Percentiles rank a stretch among this genome's conserved stretches.
These are phyloP conservation scores for Cyclocybe cylindracea DNA, from an alignment of 768 basidiomycete species.

Conservation along the genomic window DNA sequence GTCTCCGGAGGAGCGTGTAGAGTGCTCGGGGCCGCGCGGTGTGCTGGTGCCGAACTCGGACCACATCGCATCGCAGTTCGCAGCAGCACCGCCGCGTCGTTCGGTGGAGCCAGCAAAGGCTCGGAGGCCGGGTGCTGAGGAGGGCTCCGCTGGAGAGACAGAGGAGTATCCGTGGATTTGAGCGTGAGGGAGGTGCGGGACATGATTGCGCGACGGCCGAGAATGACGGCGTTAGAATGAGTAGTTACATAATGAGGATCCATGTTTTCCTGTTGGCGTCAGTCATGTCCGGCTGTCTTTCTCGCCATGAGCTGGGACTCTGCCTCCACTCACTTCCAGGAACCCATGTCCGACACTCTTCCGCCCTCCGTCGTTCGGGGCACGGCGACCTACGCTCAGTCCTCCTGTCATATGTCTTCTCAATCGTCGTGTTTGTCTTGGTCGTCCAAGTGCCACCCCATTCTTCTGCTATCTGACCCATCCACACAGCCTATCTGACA, in stretches of 20 bases:
- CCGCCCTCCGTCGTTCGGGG: conserved; percentile 45
- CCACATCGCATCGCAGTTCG: conserved; percentile 40
- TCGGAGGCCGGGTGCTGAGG: background rate
- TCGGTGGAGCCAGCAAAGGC: background rate
- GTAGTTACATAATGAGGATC: conserved; percentile 17
- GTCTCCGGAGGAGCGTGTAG: conserved; percentile 30
- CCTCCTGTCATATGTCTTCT: conserved; percentile 66
- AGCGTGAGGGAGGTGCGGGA: conserved; percentile 10
- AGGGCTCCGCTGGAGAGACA: conserved; percentile 4
- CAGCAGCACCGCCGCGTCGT: conserved; percentile 24
- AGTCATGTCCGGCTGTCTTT: conserved; percentile 64
- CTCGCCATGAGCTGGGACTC: conserved; percentile 61
- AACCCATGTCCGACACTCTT: conserved; percentile 53
- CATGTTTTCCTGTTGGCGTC: conserved; percentile 22
- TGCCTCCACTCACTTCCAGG: conserved; percentile 60
- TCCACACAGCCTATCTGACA: conserved; percentile 79
- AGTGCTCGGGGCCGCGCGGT: conserved; percentile 33
- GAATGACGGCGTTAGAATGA: conserved; percentile 4
- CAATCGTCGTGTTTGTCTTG: conserved; percentile 68
- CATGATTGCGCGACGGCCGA: conserved; percentile 12
- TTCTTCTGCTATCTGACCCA: conserved; percentile 11
- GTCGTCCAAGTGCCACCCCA: conserved; percentile 51
- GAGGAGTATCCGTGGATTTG: conserved; percentile 16
- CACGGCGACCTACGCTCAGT: conserved; percentile 71
- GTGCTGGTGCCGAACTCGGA: conserved; percentile 63